A percentile compares a stretch with the other conserved stretches of the same genome.
phyloP scores from a whole-genome alignment of 2,329 filamentous ascomycete species.

The Nemania sp. region DNA sequence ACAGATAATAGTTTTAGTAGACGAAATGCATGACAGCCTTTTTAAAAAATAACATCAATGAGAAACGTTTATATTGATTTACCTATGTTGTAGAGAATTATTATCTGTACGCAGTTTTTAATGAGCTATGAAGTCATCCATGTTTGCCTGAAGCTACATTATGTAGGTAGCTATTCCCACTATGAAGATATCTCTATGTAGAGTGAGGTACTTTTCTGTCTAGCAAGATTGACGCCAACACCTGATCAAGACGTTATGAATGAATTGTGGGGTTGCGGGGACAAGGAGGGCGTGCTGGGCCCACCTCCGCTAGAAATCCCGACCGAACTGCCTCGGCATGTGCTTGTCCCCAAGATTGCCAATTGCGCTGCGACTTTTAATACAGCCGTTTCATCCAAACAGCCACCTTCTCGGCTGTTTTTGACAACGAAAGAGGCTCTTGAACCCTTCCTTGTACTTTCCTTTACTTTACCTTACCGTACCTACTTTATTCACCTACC shows the following conservation, averaged over 20 bases:
- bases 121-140: too few species aligned
- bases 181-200: too few species aligned
- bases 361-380: constrained; percentile 14
- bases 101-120: too few species aligned
- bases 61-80: background rate
- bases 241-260: background rate
- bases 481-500: too few species aligned
- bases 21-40: background rate
- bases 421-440: background rate
- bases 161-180: too few species aligned
- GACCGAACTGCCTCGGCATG: constrained; percentile 27
- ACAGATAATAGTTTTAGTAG: background rate
- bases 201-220: too few species aligned
- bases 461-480: background rate
- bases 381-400: constrained; percentile 12
- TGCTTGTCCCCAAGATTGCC: constrained; percentile 11
- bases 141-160: too few species aligned
- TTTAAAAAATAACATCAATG: background rate
- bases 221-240: background rate
- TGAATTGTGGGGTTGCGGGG: too few species aligned
- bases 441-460: constrained; percentile 1
- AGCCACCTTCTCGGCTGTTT: constrained; percentile 19
- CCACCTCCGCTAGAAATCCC: constrained; percentile 12
- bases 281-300: background rate
- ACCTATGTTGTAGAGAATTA: too few species aligned